Evolutionary conservation across 192 early-diverging fungal genomes (phyloP).

Genomic region (Podila minutissima): DNA sequence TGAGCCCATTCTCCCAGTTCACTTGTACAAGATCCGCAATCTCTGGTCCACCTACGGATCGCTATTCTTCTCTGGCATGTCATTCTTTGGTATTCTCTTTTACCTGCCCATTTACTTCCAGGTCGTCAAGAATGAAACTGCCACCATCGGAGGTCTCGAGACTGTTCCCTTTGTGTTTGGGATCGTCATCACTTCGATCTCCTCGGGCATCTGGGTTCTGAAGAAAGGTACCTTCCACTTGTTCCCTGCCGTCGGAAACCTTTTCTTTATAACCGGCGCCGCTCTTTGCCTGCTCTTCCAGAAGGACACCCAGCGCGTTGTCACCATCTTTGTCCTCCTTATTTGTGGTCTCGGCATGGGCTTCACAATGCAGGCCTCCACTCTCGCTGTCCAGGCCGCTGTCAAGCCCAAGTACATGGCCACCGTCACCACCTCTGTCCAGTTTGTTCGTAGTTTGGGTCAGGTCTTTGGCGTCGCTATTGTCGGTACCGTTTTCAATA

Average conservation of each 20-base stretch:
- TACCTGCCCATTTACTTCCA: slow-evolving; percentile 76
- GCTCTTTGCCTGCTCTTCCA: slow-evolving; percentile 69
- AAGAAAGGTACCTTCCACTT: slow-evolving; percentile 60
- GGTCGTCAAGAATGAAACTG: slow-evolving; percentile 61
- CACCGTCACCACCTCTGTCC: slow-evolving; percentile 58
- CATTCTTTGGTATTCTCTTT: slow-evolving; percentile 68
- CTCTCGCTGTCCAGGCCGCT: slow-evolving; percentile 56
- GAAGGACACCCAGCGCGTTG: slow-evolving; percentile 55
- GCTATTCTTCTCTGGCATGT: slow-evolving; percentile 64
- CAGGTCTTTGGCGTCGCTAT: slow-evolving; percentile 67
- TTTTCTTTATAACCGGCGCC: slow-evolving; percentile 59
- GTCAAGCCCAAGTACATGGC: slow-evolving; percentile 60
- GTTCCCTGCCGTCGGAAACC: slow-evolving; percentile 64
- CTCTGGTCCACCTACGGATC: slow-evolving; percentile 60
- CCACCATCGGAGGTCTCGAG: slow-evolving; percentile 67
- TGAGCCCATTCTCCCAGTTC: slow-evolving; percentile 66
- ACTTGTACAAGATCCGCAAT: slow-evolving; percentile 63
- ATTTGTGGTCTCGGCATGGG: slow-evolving; percentile 68
- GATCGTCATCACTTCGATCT: slow-evolving; percentile 63
- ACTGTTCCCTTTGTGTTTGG: slow-evolving; percentile 70
- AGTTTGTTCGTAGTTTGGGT: slow-evolving; percentile 62
- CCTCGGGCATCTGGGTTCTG: slow-evolving; percentile 61
- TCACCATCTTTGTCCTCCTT: slow-evolving; percentile 63
- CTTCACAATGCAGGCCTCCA: slow-evolving; percentile 61
- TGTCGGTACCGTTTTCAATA: slow-evolving; percentile 49